phyloP scores from a whole-genome alignment of 345 rosid species.

The Hibiscus trionum region DNA sequence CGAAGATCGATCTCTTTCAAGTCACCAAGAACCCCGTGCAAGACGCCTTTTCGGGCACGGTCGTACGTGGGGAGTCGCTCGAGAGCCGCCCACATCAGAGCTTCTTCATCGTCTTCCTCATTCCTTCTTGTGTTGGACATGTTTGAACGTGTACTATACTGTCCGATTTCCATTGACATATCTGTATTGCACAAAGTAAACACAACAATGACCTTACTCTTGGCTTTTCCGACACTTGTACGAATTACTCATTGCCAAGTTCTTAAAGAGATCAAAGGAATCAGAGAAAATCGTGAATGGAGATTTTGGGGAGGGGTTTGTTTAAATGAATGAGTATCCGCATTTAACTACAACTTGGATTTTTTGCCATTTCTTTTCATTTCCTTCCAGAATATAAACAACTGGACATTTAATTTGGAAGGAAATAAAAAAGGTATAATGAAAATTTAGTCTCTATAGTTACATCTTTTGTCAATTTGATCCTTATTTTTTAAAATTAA shows the following conservation, averaged over 20 bases:
- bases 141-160: not conserved
- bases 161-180: not conserved
- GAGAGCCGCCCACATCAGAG: conserved; percentile 35
- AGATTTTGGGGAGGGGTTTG: not conserved
- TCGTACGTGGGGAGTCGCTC: conserved; percentile 41
- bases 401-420: too few relatives aligned
- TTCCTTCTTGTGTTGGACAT: not conserved
- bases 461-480: too few relatives aligned
- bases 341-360: not conserved
- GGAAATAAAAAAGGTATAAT: too few relatives aligned
- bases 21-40: conserved; percentile 26
- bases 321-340: not conserved
- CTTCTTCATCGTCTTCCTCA: conserved; percentile 30
- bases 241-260: not conserved
- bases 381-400: not conserved
- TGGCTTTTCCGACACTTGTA: not conserved
- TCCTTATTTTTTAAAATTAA: too few relatives aligned
- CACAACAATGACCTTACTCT: not conserved
- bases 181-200: not conserved
- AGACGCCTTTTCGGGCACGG: conserved; percentile 28
- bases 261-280: not conserved
- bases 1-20: conserved; percentile 31
- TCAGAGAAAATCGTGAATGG: not conserved
- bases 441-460: too few relatives aligned
- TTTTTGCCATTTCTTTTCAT: not conserved